Conservation (phyloP, 176 grass and related monocot species). For the Cenchrus purpureus region DNA sequence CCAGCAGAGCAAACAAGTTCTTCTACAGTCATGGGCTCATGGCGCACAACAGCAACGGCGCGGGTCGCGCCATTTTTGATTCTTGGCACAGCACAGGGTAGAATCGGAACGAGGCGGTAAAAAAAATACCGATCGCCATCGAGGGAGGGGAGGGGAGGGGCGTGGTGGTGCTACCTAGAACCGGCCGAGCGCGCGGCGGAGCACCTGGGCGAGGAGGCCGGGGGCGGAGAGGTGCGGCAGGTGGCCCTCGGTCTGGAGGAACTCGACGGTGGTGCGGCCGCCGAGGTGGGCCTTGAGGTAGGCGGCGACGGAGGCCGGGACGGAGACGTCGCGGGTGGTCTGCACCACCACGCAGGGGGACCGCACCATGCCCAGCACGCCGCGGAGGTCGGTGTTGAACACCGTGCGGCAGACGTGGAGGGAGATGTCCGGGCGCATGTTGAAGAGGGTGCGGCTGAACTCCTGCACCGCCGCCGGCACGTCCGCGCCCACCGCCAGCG, state of each 20-base stretch:
- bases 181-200: conserved; percentile 72
- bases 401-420: conserved; percentile 87
- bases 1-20: background rate
- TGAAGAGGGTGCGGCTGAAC: conserved; percentile 99
- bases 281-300: conserved; percentile 80
- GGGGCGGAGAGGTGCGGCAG: conserved; percentile 95
- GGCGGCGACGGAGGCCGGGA: conserved; percentile 72
- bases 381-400: conserved; percentile 86
- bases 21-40: background rate
- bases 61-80: conserved; percentile 33
- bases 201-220: conserved; percentile 70
- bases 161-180: conserved; percentile 8
- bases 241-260: conserved; percentile 81
- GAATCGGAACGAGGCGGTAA: conserved; percentile 26
- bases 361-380: conserved; percentile 67
- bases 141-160: no score
- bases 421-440: conserved; percentile 98
- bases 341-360: conserved; percentile 82
- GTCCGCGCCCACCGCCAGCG: conserved; percentile 89
- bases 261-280: conserved; percentile 75
- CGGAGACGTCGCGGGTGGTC: conserved; percentile 91
- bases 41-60: background rate
- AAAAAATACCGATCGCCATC: background rate
- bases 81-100: background rate
- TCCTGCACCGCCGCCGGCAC: conserved; percentile 89